These are phyloP conservation scores for Hymenochaete sp. DNA, from an alignment of 1,284 basidiomycete genomes.

Conservation along the genomic window DNA sequence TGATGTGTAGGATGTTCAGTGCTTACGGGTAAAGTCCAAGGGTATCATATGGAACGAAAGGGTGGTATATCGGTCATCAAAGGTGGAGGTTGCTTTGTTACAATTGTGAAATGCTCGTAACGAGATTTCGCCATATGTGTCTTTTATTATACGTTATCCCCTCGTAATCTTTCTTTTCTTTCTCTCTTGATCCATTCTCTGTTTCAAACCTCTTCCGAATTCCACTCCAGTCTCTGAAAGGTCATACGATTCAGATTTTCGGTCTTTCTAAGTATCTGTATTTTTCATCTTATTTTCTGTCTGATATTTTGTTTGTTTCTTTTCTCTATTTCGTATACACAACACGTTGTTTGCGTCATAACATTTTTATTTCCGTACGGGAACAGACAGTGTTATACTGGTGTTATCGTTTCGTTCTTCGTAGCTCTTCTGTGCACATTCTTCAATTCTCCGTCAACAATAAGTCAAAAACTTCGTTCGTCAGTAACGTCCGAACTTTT, in stretches of 20 bases:
- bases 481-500: too few species aligned
- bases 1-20: too few species aligned
- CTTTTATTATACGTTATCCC: background rate
- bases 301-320: background rate
- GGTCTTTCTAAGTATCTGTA: background rate
- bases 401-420: background rate
- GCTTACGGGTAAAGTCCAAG: too few species aligned
- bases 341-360: too few species aligned
- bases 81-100: too few species aligned
- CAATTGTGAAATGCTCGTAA: too few species aligned
- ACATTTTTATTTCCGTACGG: too few species aligned
- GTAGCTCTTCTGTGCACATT: background rate
- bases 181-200: background rate
- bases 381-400: background rate
- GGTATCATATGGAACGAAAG: too few species aligned
- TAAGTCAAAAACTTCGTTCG: too few species aligned
- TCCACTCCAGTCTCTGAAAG: background rate
- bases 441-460: too few species aligned
- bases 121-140: too few species aligned
- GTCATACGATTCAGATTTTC: background rate
- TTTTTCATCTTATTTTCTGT: background rate
- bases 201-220: background rate
- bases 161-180: background rate
- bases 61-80: too few species aligned
- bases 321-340: background rate